Evolutionary conservation across 768 basidiomycete genomes (phyloP).

Genomic region (Pleurotus tuber-regium): DNA sequence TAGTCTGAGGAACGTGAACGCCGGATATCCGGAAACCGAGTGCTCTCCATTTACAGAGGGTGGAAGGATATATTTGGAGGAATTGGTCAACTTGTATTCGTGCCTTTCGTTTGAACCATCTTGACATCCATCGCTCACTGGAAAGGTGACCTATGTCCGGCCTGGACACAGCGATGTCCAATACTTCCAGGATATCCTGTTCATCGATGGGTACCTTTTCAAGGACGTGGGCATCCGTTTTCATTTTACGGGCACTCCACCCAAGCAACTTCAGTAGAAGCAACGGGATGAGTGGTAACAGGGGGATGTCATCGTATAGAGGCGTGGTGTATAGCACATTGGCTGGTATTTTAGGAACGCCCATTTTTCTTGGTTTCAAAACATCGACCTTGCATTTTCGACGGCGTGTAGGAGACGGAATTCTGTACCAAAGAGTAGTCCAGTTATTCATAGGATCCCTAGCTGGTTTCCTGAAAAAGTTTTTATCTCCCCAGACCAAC

Average conservation of each 20-base stretch:
- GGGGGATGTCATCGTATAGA: constrained; percentile 21
- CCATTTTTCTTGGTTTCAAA: background rate
- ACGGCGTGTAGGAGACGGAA: no score
- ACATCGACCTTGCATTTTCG: background rate
- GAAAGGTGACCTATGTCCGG: background rate
- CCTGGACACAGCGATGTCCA: constrained; percentile 30
- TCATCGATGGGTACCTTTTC: constrained; percentile 38
- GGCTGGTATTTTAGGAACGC: background rate
- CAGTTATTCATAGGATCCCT: background rate
- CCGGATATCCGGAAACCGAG: no score
- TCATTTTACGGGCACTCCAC: constrained; percentile 38
- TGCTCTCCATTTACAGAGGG: background rate
- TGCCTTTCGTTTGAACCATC: background rate
- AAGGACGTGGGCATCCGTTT: constrained; percentile 27
- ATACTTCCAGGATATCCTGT: constrained; percentile 37
- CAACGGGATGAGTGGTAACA: constrained; percentile 35
- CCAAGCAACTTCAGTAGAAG: constrained; percentile 40
- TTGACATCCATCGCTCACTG: background rate
- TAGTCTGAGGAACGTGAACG: no score
- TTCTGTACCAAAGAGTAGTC: background rate
- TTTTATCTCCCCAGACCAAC: background rate
- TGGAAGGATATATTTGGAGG: background rate
- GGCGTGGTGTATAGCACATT: background rate
- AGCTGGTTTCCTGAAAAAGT: background rate
- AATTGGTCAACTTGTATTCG: background rate